Percentiles rank a stretch among this genome's conserved stretches.
Evolutionary conservation across 1,284 basidiomycete genomes (phyloP).

Genomic region (Ustilago crameri): DNA sequence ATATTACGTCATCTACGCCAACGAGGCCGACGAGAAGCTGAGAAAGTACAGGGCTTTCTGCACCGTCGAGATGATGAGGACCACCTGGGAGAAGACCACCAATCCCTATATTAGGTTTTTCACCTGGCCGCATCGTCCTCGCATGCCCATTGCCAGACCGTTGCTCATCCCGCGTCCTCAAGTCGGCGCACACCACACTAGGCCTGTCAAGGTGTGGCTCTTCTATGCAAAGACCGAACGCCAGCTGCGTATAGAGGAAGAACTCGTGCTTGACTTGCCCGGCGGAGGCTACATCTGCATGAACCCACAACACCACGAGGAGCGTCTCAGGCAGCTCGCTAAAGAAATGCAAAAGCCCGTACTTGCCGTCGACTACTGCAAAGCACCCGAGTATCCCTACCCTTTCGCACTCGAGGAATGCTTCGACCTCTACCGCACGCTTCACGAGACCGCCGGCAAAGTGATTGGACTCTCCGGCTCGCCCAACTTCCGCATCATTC

Average conservation of each 20-base stretch:
- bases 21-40: constrained; percentile 87
- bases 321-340: constrained; percentile 88
- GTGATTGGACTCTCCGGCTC: constrained; percentile 78
- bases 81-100: constrained; percentile 94
- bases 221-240: constrained; percentile 81
- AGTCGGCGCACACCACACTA: constrained; percentile 68
- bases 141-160: constrained; percentile 78
- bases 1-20: constrained; percentile 94
- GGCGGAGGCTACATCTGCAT: constrained; percentile 97
- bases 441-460: constrained; percentile 82
- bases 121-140: constrained; percentile 73
- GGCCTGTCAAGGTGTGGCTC: constrained; percentile 84
- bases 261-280: constrained; percentile 77
- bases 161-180: constrained; percentile 82
- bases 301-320: constrained; percentile 86
- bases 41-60: constrained; percentile 89
- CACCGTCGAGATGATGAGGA: constrained; percentile 92
- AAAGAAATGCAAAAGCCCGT: constrained; percentile 81
- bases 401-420: constrained; percentile 84
- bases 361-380: constrained; percentile 90
- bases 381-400: constrained; percentile 79
- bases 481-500: constrained; percentile 51
- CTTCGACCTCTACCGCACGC: constrained; percentile 85
- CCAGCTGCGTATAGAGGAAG: constrained; percentile 72
- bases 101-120: constrained; percentile 87